Percentiles rank a stretch among this genome's conserved stretches.
These are phyloP conservation scores for Fraxinus greggii DNA, from an alignment of 305 asterid genomes.

Conservation along the genomic window DNA sequence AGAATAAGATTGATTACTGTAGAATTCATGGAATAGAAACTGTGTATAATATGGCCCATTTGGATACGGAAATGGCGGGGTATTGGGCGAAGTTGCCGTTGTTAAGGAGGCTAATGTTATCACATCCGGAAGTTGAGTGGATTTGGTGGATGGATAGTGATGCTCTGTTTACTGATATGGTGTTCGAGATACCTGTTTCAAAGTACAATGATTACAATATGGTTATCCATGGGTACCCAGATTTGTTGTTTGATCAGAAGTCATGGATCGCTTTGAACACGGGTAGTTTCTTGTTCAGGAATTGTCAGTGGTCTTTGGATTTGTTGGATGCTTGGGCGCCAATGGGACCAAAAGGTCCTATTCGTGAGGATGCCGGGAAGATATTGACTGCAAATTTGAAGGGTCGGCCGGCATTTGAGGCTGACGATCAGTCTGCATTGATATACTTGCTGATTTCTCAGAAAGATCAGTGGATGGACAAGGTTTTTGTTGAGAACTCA, in stretches of 20 bases:
- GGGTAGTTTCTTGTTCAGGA: slow-evolving; percentile 77
- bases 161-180: slow-evolving; percentile 89
- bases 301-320: slow-evolving; percentile 91
- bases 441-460: slow-evolving; percentile 64
- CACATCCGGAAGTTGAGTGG: slow-evolving; percentile 98
- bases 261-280: slow-evolving; percentile 93
- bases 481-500: slow-evolving; percentile 78
- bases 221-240: slow-evolving; percentile 78
- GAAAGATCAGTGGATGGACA: slow-evolving; percentile 63
- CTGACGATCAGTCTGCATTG: slow-evolving; percentile 92
- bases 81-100: slow-evolving; percentile 87
- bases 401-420: slow-evolving; percentile 88
- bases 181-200: slow-evolving; percentile 58
- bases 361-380: slow-evolving; percentile 84
- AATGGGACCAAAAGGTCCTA: slow-evolving; percentile 92
- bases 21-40: slow-evolving; percentile 91
- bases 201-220: slow-evolving; percentile 64
- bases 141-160: slow-evolving; percentile 99
- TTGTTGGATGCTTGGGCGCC: slow-evolving; percentile 92
- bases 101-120: slow-evolving; percentile 77
- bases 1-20: slow-evolving; percentile 91
- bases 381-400: slow-evolving; percentile 71
- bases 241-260: slow-evolving; percentile 72
- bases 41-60: slow-evolving; percentile 81
- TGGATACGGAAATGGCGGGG: slow-evolving; percentile 85